Percentiles rank a stretch among this genome's conserved stretches.
phyloP scores from a whole-genome alignment of 352 stramenopile species.

The Phytophthora syringae region DNA sequence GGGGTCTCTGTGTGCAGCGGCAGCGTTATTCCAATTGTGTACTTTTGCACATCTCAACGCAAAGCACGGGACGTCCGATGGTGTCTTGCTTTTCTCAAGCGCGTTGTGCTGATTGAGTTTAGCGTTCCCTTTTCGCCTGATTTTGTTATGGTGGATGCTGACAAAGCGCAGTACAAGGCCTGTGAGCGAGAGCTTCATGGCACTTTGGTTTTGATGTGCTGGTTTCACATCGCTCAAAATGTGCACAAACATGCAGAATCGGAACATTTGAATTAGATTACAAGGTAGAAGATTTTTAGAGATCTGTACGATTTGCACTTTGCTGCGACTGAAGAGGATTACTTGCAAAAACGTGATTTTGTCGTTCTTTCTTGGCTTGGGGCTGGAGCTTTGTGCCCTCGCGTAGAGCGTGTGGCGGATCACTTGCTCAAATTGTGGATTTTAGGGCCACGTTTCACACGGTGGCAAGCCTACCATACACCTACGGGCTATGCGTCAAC shows the following conservation, averaged over 20 bases:
- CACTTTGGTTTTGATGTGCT: neutral
- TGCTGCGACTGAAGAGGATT: neutral
- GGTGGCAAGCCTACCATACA: neutral
- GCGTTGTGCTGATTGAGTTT: neutral
- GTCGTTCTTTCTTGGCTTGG: neutral
- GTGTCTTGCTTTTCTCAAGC: neutral
- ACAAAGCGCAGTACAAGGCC: constrained; percentile 1
- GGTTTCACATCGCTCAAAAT: neutral
- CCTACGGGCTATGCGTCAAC: neutral
- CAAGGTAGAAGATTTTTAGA: neutral
- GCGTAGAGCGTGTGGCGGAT: neutral
- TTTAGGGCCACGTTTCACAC: neutral
- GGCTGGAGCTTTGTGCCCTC: neutral
- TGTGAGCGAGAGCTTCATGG: neutral
- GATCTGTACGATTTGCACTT: constrained; percentile 1
- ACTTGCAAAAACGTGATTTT: neutral
- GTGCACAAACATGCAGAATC: neutral
- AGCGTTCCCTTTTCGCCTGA: neutral
- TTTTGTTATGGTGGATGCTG: constrained; percentile 4
- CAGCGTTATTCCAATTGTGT: neutral
- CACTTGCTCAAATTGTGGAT: neutral
- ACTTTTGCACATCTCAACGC: constrained; percentile 1
- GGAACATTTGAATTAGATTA: neutral
- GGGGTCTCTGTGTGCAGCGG: neutral
- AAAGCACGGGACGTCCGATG: neutral